These are phyloP conservation scores for Kwoniella bestiolae DNA, from an alignment of 768 basidiomycete species.

Conservation along the genomic window DNA sequence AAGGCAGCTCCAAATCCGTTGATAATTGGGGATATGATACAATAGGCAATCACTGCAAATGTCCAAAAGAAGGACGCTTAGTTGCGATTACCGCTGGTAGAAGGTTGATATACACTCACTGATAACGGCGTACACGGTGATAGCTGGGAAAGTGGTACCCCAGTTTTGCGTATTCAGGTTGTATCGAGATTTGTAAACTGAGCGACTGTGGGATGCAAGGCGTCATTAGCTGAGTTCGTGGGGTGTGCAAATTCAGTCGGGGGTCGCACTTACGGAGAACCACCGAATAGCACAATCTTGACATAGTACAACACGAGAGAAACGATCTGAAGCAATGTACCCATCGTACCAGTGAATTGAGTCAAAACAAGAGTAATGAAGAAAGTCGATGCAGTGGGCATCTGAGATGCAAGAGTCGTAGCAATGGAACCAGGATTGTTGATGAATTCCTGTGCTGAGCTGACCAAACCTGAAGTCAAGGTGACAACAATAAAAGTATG, in stretches of 20 bases:
- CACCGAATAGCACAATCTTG: slow-evolving; percentile 82
- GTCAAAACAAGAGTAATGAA: slow-evolving; percentile 63
- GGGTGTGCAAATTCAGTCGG: neutral
- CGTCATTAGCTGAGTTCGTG: slow-evolving; percentile 61
- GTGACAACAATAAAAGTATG: slow-evolving; percentile 94
- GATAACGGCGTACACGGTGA: slow-evolving; percentile 82
- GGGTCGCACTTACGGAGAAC: slow-evolving; percentile 62
- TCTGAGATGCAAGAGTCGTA: slow-evolving; percentile 70
- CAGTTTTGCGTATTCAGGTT: slow-evolving; percentile 68
- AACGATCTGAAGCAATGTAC: slow-evolving; percentile 79
- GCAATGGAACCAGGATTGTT: slow-evolving; percentile 74
- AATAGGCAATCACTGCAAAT: slow-evolving; percentile 63
- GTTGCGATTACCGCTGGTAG: neutral
- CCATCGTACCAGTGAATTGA: slow-evolving; percentile 70
- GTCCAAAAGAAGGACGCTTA: too few relatives aligned
- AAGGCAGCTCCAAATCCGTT: slow-evolving; percentile 82
- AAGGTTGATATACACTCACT: slow-evolving; percentile 63
- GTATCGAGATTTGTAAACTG: slow-evolving; percentile 82
- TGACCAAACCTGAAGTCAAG: slow-evolving; percentile 77
- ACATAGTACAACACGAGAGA: slow-evolving; percentile 83
- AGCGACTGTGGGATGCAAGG: slow-evolving; percentile 43
- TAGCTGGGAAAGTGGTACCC: slow-evolving; percentile 73
- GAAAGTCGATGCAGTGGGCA: slow-evolving; percentile 64
- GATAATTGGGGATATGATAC: slow-evolving; percentile 88
- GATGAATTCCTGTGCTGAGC: slow-evolving; percentile 68